Conservation (phyloP, 352 stramenopile genomes). For the Phytopythium boreale region DNA sequence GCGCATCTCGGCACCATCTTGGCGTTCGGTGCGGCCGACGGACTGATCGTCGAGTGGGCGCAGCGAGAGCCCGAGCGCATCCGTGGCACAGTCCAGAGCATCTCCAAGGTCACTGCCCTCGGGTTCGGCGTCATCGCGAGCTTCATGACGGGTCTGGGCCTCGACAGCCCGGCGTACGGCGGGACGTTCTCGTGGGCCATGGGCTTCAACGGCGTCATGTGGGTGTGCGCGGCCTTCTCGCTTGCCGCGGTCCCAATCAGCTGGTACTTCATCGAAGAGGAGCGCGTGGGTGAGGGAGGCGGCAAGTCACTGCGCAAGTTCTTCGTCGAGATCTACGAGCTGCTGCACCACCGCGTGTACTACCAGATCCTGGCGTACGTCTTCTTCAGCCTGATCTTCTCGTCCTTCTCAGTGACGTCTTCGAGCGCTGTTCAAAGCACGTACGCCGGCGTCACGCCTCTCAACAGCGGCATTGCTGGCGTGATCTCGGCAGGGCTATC, state of each 20-base stretch:
- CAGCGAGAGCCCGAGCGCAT: slow-evolving; percentile 41
- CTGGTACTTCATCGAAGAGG: slow-evolving; percentile 45
- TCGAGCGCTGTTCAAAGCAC: slow-evolving; percentile 40
- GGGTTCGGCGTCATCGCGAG: slow-evolving; percentile 33
- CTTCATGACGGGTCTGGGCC: slow-evolving; percentile 43
- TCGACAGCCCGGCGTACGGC: slow-evolving; percentile 48
- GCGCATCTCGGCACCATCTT: slow-evolving; percentile 77
- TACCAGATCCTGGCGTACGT: slow-evolving; percentile 53
- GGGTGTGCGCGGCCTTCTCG: slow-evolving; percentile 31
- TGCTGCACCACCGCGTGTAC: slow-evolving; percentile 46
- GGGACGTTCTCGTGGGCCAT: slow-evolving; percentile 50
- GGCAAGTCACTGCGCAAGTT: slow-evolving; percentile 34
- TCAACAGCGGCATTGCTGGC: slow-evolving; percentile 51
- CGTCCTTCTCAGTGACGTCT: slow-evolving; percentile 45
- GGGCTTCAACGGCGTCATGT: slow-evolving; percentile 53
- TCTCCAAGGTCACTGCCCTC: slow-evolving; percentile 31
- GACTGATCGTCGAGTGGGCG: slow-evolving; percentile 53
- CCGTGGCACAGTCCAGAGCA: slow-evolving; percentile 44
- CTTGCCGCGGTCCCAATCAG: slow-evolving; percentile 35
- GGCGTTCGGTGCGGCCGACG: slow-evolving; percentile 65
- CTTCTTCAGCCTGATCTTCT: slow-evolving; percentile 49
- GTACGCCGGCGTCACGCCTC: slow-evolving; percentile 52
- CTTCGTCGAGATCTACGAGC: slow-evolving; percentile 32
- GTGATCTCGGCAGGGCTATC: slow-evolving; percentile 44
- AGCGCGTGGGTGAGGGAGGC: slow-evolving; percentile 10